These are phyloP conservation scores for Delphinella strobiligena DNA, from an alignment of 2,329 filamentous ascomycete genomes.

Conservation along the genomic window DNA sequence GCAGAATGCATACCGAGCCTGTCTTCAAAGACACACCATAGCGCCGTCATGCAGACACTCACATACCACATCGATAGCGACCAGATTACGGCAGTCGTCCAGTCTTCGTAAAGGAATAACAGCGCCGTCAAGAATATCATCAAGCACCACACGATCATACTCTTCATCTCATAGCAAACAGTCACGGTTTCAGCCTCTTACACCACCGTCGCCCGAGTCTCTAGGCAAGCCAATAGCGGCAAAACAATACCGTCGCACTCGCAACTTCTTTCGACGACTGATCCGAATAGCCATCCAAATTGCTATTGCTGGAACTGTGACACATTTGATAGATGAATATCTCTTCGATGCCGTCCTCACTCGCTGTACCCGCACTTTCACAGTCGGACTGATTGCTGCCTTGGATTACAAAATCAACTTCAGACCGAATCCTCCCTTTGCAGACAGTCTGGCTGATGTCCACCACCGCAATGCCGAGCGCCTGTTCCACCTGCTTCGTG, in stretches of 20 bases:
- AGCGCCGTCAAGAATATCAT: no score
- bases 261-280: constrained; percentile 68
- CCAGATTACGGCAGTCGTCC: no score
- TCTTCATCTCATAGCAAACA: no score
- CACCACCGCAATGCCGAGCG: constrained; percentile 76
- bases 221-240: constrained; percentile 61
- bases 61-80: no score
- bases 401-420: constrained; percentile 97
- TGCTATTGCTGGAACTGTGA: constrained; percentile 48
- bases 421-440: constrained; percentile 61
- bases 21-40: neutral
- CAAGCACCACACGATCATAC: no score
- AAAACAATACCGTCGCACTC: constrained; percentile 56
- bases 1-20: neutral
- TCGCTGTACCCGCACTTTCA: constrained; percentile 72
- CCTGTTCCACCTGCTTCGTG: constrained; percentile 66
- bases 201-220: constrained; percentile 64
- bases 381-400: constrained; percentile 65
- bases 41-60: constrained; percentile 4
- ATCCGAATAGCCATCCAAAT: constrained; percentile 47
- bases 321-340: constrained; percentile 58
- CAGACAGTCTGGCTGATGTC: constrained; percentile 61
- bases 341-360: constrained; percentile 69
- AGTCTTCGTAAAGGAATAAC: constrained; percentile 2
- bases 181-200: constrained; percentile 29